Evolutionary conservation across 352 stramenopile species (phyloP).

Genomic region (Pythium grandisporangium): DNA sequence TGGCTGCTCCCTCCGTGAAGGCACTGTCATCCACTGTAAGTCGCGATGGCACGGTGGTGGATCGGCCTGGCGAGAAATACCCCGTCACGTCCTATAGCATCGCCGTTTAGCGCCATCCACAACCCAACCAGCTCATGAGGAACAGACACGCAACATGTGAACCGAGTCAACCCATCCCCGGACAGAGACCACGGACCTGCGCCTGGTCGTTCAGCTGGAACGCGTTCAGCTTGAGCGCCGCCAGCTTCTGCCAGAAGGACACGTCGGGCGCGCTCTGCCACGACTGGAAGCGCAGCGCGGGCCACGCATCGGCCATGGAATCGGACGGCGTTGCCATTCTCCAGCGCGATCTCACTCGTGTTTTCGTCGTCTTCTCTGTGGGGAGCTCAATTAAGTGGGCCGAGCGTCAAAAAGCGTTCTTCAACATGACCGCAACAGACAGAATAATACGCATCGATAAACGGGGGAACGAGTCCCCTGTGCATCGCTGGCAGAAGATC

Average conservation of each 20-base stretch:
- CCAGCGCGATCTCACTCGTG: neutral
- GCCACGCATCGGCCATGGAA: conserved; percentile 6
- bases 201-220: conserved; percentile 70
- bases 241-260: conserved; percentile 77
- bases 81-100: conserved; percentile 43
- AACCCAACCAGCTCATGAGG: no score
- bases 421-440: no score
- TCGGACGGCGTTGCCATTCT: neutral
- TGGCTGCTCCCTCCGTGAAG: conserved; percentile 18
- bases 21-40: conserved; percentile 70
- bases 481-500: no score
- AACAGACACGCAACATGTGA: neutral
- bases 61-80: conserved; percentile 57
- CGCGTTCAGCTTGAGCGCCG: conserved; percentile 68
- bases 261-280: conserved; percentile 78
- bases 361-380: no score
- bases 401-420: no score
- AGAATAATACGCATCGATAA: no score
- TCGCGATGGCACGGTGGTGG: conserved; percentile 47
- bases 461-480: no score
- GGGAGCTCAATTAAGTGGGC: no score
- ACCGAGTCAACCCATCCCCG: conserved; percentile 3
- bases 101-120: no score
- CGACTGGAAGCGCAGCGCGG: conserved; percentile 68
- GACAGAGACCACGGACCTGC: conserved; percentile 20